phyloP scores from a whole-genome alignment of 441 rosid genomes.

The Eugenia klotzschiana region DNA sequence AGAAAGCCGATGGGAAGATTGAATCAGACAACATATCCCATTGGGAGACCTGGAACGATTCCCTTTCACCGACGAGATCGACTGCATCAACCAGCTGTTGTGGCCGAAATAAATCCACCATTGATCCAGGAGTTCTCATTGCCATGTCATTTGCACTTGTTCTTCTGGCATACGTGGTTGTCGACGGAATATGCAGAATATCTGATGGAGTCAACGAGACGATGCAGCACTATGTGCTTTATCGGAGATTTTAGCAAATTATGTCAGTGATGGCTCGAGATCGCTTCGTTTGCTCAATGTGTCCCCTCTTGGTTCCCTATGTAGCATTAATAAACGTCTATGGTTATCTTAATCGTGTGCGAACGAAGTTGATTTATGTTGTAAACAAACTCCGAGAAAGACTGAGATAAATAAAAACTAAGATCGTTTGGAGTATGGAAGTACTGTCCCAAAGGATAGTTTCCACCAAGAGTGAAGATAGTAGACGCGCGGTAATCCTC shows the following conservation, averaged over 20 bases:
- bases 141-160: neutral
- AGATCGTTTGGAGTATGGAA: neutral
- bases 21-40: neutral
- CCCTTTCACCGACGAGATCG: neutral
- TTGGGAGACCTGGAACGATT: neutral
- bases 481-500: neutral
- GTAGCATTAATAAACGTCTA: neutral
- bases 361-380: neutral
- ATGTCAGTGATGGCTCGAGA: neutral
- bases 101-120: neutral
- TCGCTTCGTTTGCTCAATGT: neutral
- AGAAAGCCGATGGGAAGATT: neutral
- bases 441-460: neutral
- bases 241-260: neutral
- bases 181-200: neutral
- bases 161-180: neutral
- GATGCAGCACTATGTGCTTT: rapidly evolving
- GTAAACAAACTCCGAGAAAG: neutral
- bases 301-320: neutral
- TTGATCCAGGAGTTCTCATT: neutral
- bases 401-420: neutral
- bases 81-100: neutral
- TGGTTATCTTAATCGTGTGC: neutral
- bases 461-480: neutral
- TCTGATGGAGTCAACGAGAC: neutral